Evolutionary conservation across 2,329 filamentous ascomycete species (phyloP).

Genomic region (Arthrobotrys pseudoclavata): DNA sequence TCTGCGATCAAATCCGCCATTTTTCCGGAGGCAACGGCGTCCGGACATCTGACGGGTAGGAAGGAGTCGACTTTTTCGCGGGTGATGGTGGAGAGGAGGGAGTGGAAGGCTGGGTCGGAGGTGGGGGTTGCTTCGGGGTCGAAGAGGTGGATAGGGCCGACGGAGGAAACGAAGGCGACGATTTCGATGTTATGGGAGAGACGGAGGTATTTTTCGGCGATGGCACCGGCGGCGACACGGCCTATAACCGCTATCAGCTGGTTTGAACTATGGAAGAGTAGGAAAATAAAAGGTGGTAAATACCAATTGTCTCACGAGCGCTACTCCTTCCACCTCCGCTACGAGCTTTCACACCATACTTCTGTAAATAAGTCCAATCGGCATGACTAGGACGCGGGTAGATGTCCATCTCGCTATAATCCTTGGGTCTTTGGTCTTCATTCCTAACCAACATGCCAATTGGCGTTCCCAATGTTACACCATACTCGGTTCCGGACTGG

Average conservation of each 20-base stretch:
- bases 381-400: constrained; percentile 94
- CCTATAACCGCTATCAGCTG: constrained; percentile 66
- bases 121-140: constrained; percentile 75
- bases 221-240: constrained; percentile 88
- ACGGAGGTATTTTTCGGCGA: constrained; percentile 91
- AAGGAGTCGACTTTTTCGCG: constrained; percentile 83
- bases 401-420: constrained; percentile 93
- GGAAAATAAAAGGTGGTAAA: neutral
- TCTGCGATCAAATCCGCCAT: constrained; percentile 86
- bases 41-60: constrained; percentile 88
- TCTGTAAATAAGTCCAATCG: constrained; percentile 96
- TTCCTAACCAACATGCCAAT: constrained; percentile 90
- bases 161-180: constrained; percentile 87
- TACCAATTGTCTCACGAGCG: constrained; percentile 93
- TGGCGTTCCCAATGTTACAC: constrained; percentile 88
- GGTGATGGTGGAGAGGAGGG: constrained; percentile 79
- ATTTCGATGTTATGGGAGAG: constrained; percentile 89
- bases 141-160: constrained; percentile 81
- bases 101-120: constrained; percentile 83
- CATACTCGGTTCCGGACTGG: constrained; percentile 91
- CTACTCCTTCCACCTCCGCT: constrained; percentile 90
- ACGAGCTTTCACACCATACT: constrained; percentile 94
- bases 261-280: neutral
- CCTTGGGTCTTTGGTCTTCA: constrained; percentile 90
- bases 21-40: constrained; percentile 73